Evolutionary conservation across 495 filamentous ascomycete genomes (phyloP), one percentile per base, ranked within the genome.

Genomic region (Lasiosphaeria miniovina): DNA sequence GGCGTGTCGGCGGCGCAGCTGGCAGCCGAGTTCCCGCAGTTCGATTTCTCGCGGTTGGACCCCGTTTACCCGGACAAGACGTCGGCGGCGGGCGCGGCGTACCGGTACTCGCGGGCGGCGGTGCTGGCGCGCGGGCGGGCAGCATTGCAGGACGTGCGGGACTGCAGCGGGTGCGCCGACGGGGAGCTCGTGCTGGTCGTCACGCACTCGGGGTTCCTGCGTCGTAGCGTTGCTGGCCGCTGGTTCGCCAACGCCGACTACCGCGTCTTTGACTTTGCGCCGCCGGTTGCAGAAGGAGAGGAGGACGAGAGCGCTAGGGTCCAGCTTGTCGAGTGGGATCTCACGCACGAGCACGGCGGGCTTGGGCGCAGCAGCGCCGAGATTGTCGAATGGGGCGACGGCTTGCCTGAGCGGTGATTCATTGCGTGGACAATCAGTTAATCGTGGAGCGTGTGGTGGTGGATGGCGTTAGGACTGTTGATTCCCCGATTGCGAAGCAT

Each of bases 201-300:
- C 4, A 78, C 77, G 38, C 84, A 87, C 65, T 83, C 83, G 1
- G 84, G 77, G 6, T 87, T 87, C 62, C 60, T 86, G 54, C 63
- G 82, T 14, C 49, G 71, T 15, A 76, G 67, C 2, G 74, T 86
- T 33, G 73, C 75, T 9, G 71, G 77, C 3, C 68, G 70, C 17
- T 72, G 68, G 65, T 86, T 74, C 59, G 74, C 73, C 46, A 87
- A 87, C 64, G 84, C 80, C 5, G 84, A 87, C 62, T 87, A 80
- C 62, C 75, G 84, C 7, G 71, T 87, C 40, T 86, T 86, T 61
- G 80, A 86, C 4, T 83, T 85, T 57, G 76, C 12, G 8, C 5
- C 43, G 5, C 8, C 12, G 8, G 43, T 14, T 11, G 4, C 80
- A 32, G 68, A 66, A 10, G 61, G 52, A 4, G 70, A 67, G 54